Base-by-base conservation (phyloP, 371 early-diverging fungal species). In the Syncephalastrum sp. region DNA sequence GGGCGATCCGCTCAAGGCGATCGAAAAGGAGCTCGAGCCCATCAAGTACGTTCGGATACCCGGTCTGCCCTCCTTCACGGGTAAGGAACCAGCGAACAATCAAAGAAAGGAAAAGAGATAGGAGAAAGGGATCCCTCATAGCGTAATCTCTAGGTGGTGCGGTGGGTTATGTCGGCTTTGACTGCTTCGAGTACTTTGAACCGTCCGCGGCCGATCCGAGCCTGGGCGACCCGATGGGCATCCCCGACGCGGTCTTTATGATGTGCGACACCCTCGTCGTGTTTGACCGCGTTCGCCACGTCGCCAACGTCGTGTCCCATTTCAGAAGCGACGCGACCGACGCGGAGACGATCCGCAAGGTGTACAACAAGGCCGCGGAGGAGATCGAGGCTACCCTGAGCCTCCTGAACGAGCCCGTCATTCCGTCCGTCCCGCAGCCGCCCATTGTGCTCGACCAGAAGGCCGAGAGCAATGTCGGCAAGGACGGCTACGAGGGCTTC, bases 141-240 rank as follows among this genome's bases (percentile, higher is more conserved):
- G 17, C 4, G 17, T 41, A 5, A 17, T 13, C 24, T 33, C 15
- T 57, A 75, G 94, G 97, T 65, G 98, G 98, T 33, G 98, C 97
- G 16, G 90, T 98, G 42, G 98, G 98, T 14, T 98, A 94, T 71
- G 89, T 98, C 51, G 82, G 92, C 16, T 98, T 94, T 76, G 98
- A 98, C 70, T 97, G 97, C 61, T 90, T 94, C 33, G 88, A 93
- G 64, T 91, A 94, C 65, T 98, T 98, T 84, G 98, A 98, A 74
- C 96, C 97, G 3, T 83, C 86, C 44, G 72, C 82, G 47, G 82
- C 86, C 45, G 87, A 90, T 10, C 29, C 29, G 29, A 29, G 6
- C 4, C 64, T 97, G 42, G 69, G 77, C 29, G 97, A 98, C 62
- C 86, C 93, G 8, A 64, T 96, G 13, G 89, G 81, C n/a, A 76